Evolutionary conservation across 2,329 filamentous ascomycete species (phyloP), one percentile per base, ranked within the genome.

Genomic region (Colletotrichum plurivorum): DNA sequence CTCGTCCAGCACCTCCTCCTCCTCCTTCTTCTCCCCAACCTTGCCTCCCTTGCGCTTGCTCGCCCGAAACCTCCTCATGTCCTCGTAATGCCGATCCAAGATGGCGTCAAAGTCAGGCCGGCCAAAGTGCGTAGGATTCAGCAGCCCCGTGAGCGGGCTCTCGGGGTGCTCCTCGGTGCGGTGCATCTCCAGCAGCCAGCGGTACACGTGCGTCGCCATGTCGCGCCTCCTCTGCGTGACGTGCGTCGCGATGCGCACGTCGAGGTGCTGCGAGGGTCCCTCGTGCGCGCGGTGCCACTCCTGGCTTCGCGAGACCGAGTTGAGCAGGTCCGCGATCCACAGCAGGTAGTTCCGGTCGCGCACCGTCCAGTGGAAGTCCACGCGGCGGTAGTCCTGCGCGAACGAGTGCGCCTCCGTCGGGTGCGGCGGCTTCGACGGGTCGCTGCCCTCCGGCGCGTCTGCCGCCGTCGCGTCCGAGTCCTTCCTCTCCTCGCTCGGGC

Each of bases 301-400:
- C 63, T 84, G 81, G 5, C 77, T 78, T n/a, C 73, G 73, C 1
- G 78, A 81, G 2, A 85, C 83, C 13, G 80, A 76, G 72, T 89
- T 89, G 5, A 89, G 81, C 0, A 89, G 82, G 71, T 87, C 83
- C 0, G 87, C 87, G 59, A 90, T 85, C 87, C 87, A 89, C 3
- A 86, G 79, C 0, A 89, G 80, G 58, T 86, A 82, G 75, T 88
- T 88, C 64, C 83, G 82, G 54, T 89, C 86, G 22, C 87, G 85
- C 0, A 89, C 87, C 71, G 87, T 87, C 87, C 88, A 89, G 76
- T 89, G 87, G 67, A 89, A 89, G 72, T 89, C 87, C 1, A 88
- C 83, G 4, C 86, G 82, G 41, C 87, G 83, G 71, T 85, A 84
- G 63, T 79, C 77, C 22, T 78, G 72, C 1, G 78, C 74, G 39